Conservation (phyloP, 257 asterid genomes). For the Capsicum chinense region DNA sequence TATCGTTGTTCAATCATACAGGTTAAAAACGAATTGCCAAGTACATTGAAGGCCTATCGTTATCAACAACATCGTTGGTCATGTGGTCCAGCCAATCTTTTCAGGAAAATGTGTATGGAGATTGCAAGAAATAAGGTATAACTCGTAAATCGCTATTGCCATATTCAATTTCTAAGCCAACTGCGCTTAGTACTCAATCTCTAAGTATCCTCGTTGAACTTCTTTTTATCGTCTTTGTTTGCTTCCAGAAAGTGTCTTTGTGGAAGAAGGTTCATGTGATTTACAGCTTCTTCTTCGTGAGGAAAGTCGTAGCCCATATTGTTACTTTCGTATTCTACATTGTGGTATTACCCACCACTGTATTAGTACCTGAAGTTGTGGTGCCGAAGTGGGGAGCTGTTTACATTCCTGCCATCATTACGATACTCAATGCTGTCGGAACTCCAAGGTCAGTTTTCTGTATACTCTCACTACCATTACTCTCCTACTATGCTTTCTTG, state of each 20-base stretch:
- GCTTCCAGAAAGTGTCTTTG: slow-evolving; percentile 73
- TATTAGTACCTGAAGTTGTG: slow-evolving; percentile 82
- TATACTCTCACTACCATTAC: not conserved
- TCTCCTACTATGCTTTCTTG: not conserved
- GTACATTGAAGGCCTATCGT: slow-evolving; percentile 91
- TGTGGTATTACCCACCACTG: slow-evolving; percentile 80
- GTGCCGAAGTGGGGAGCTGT: slow-evolving; percentile 95
- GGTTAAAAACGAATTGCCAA: slow-evolving; percentile 96
- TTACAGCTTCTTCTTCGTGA: slow-evolving; percentile 89
- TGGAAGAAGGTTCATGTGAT: slow-evolving; percentile 91
- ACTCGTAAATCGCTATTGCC: not conserved
- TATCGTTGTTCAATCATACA: slow-evolving; percentile 25
- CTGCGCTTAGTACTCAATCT: not conserved
- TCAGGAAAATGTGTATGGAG: slow-evolving; percentile 80
- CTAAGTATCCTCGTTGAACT: not conserved
- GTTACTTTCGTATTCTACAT: slow-evolving; percentile 84
- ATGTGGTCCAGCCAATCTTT: slow-evolving; percentile 96
- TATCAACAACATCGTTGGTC: slow-evolving; percentile 99
- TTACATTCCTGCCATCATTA: slow-evolving; percentile 78
- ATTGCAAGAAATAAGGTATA: slow-evolving; percentile 77
- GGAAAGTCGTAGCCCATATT: slow-evolving; percentile 87
- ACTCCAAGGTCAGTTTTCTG: slow-evolving; percentile 72
- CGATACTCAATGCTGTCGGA: slow-evolving; percentile 80
- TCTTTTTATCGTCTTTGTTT: not conserved
- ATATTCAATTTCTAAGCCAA: not conserved